Base-by-base conservation (phyloP, 768 basidiomycete genomes). In the Termitomyces eurrhizus region DNA sequence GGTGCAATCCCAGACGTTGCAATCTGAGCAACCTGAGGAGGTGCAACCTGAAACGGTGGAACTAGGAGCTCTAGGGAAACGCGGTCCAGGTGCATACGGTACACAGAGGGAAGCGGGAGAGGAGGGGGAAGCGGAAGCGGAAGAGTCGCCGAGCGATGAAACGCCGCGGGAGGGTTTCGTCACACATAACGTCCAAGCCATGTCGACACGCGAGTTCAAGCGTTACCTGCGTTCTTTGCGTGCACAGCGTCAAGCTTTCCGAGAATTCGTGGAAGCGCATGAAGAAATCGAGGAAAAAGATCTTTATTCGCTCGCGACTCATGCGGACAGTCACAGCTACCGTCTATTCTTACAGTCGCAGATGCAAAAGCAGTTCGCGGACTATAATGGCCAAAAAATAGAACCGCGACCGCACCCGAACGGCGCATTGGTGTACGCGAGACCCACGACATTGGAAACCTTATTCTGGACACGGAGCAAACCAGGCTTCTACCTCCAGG, bases 381-480 rank as follows among this genome's bases (percentile, higher is more conserved):
- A 70, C 50, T 63, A 59, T 50, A 60, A 53, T 21, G 69, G 56
- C 59, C 69, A 45, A 57, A 71, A 67, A 44, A 86, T 93, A 62
- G 83, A 85, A 61, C 86, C 82, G 46, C 77, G 82, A 58, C 89
- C 89, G 0, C 92, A 93, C 64, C 78, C 74, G 32, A 77, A 73
- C 41, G 90, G 79, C 42, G 92, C 83, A 3, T 77, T 92, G 45
- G 73, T 76, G 49, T 93, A 93, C 70, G 71, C 83, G 3, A 74
- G 77, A 44, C 77, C 81, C 39, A 77, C 87, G 7, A 56, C 62
- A 7, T 72, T 92, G 52, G 87, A 90, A 56, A 77, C 80, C 0
- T 73, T 74, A 55, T 74, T 86, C 69, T 78, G 75, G 68, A 77
- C 78, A 8, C 77, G 75, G 61, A 73, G 83, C 18, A 78, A 83